These are phyloP conservation scores for Suillus sp. DNA, from an alignment of 768 basidiomycete genomes.

Conservation along the genomic window DNA sequence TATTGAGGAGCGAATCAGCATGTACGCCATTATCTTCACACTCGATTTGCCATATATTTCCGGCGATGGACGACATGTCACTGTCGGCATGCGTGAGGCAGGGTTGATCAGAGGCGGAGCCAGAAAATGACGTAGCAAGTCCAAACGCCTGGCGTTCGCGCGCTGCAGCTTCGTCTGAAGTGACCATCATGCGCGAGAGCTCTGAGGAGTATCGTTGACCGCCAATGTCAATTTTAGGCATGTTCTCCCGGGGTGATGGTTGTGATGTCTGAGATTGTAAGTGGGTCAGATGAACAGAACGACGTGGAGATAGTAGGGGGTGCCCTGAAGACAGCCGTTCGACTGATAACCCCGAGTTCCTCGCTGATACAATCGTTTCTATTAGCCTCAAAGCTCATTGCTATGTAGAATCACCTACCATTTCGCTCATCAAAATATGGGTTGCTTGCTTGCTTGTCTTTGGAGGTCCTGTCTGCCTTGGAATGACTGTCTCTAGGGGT, in stretches of 20 bases:
- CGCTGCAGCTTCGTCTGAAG: slow-evolving; percentile 40
- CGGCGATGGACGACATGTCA: slow-evolving; percentile 45
- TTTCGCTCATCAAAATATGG: background rate
- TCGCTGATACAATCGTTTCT: background rate
- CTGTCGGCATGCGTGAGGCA: slow-evolving; percentile 45
- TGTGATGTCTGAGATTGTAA: background rate
- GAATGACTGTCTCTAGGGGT: slow-evolving; percentile 13
- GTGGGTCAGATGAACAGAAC: background rate
- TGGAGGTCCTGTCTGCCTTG: background rate
- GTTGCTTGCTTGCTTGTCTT: background rate
- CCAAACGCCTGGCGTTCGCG: slow-evolving; percentile 55
- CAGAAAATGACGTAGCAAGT: slow-evolving; percentile 43
- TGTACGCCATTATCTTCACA: slow-evolving; percentile 25
- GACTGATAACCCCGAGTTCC: background rate
- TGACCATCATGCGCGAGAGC: slow-evolving; percentile 28
- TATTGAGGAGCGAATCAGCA: slow-evolving; percentile 34
- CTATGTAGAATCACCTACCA: background rate
- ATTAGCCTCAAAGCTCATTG: background rate
- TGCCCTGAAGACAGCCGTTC: slow-evolving; percentile 1
- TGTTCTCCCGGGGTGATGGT: background rate
- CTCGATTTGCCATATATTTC: slow-evolving; percentile 44
- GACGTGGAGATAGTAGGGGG: background rate
- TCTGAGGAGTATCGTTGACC: slow-evolving; percentile 31
- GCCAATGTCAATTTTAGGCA: background rate
- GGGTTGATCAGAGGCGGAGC: slow-evolving; percentile 8